These are phyloP conservation scores for Melanomma pulvis-pyrius DNA, from an alignment of 495 filamentous ascomycete species.

Conservation along the genomic window DNA sequence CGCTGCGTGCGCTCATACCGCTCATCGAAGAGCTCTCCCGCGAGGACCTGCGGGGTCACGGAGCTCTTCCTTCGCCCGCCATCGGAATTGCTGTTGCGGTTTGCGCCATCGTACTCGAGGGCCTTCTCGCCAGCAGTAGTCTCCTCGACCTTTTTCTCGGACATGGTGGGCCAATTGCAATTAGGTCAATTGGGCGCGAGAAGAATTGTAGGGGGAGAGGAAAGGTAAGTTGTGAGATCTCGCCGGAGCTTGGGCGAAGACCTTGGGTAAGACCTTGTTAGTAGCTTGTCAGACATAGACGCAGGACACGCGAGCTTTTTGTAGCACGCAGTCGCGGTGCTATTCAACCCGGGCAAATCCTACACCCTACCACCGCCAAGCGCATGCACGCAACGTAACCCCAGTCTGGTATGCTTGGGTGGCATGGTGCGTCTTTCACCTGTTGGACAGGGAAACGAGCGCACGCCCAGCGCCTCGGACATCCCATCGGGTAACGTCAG, in stretches of 20 bases:
- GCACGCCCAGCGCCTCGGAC: neutral
- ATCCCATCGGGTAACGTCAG: neutral
- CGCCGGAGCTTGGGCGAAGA: neutral
- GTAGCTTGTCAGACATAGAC: neutral
- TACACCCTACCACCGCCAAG: neutral
- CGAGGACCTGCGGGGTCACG: conserved; percentile 25
- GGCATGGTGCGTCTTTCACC: too few relatives aligned
- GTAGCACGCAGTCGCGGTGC: neutral
- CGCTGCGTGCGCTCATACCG: conserved; percentile 36
- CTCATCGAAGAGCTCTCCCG: conserved; percentile 35
- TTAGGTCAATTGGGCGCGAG: neutral
- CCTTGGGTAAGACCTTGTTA: too few relatives aligned
- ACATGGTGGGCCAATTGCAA: conserved; percentile 1
- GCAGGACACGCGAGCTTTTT: neutral
- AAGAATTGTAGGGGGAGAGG: neutral
- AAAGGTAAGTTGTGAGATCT: too few relatives aligned
- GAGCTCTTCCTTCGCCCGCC: conserved; percentile 25
- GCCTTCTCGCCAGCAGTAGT: neutral
- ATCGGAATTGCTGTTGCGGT: neutral
- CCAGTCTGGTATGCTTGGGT: neutral
- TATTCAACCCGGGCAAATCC: neutral
- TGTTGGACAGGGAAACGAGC: too few relatives aligned
- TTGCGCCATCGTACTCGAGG: neutral
- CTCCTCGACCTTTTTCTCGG: neutral
- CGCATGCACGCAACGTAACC: neutral